Evolutionary conservation across 495 filamentous ascomycete genomes (phyloP).

Genomic region (Aspergillus steynii): DNA sequence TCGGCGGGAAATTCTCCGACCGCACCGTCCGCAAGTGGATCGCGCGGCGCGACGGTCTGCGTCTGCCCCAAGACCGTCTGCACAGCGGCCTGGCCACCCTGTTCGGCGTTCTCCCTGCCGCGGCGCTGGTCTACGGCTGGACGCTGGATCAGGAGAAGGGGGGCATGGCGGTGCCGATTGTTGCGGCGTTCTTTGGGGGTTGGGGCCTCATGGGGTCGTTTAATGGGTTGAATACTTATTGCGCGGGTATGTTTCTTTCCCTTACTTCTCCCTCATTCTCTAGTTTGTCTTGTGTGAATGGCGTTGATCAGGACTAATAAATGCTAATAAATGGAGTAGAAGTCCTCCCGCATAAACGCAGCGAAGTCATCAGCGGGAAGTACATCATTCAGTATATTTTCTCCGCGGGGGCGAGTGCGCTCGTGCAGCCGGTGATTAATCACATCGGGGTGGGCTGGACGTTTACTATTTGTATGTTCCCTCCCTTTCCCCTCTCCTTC

Average conservation of each 20-base stretch:
- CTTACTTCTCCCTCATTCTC: slow-evolving; percentile 13
- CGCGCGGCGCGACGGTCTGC: slow-evolving; percentile 52
- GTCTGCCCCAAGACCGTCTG: slow-evolving; percentile 71
- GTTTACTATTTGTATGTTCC: slow-evolving; percentile 45
- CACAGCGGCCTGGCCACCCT: slow-evolving; percentile 64
- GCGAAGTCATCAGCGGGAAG: slow-evolving; percentile 72
- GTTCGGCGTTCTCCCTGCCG: slow-evolving; percentile 60
- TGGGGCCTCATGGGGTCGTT: slow-evolving; percentile 70
- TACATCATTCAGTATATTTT: slow-evolving; percentile 73
- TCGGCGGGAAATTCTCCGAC: slow-evolving; percentile 71
- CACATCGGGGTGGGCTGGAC: slow-evolving; percentile 67
- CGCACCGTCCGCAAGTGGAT: slow-evolving; percentile 64
- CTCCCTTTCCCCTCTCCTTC: slow-evolving; percentile 7
- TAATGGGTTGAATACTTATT: slow-evolving; percentile 73
- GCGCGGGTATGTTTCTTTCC: slow-evolving; percentile 60
- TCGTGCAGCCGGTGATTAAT: slow-evolving; percentile 63
- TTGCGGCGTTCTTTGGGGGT: slow-evolving; percentile 68
- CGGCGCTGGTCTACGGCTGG: slow-evolving; percentile 71
- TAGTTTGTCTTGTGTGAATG: not conserved
- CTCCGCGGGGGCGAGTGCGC: slow-evolving; percentile 62
- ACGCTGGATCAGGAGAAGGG: slow-evolving; percentile 61
- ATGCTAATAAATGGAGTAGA: slow-evolving; percentile 23
- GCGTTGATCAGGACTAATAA: not conserved
- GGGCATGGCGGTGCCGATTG: slow-evolving; percentile 66
- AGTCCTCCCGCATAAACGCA: slow-evolving; percentile 46